These are phyloP conservation scores for Penicillium maclennaniae DNA, from an alignment of 495 filamentous ascomycete genomes.

Conservation along the genomic window DNA sequence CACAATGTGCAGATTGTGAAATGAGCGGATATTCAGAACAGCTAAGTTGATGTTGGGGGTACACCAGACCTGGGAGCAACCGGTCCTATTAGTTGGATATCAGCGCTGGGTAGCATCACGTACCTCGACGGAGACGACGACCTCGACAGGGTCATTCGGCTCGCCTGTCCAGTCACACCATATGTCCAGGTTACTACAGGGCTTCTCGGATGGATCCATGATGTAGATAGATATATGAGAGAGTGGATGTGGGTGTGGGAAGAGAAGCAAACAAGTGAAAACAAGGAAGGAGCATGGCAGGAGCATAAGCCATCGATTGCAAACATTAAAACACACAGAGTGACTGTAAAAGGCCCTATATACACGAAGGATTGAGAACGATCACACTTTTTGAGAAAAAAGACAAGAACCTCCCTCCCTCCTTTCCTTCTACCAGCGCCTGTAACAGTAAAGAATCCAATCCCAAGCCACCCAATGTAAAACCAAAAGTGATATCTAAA, in stretches of 20 bases:
- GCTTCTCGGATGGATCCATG: conserved; percentile 9
- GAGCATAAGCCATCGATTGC: conserved; percentile 7
- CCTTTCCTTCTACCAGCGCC: conserved; percentile 25
- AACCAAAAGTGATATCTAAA: conserved; percentile 22
- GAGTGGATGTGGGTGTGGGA: not conserved
- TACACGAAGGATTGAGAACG: conserved; percentile 24
- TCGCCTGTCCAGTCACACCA: conserved; percentile 34
- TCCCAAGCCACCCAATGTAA: conserved; percentile 22
- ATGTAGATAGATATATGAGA: conserved; percentile 1
- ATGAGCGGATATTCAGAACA: conserved; percentile 1
- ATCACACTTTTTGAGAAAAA: conserved; percentile 13
- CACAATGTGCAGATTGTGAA: not conserved
- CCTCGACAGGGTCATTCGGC: conserved; percentile 20
- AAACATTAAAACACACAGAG: conserved; percentile 2
- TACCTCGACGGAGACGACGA: conserved; percentile 34
- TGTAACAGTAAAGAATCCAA: conserved; percentile 13
- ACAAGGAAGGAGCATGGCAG: conserved; percentile 4
- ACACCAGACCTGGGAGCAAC: conserved; percentile 4
- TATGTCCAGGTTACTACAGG: conserved; percentile 32
- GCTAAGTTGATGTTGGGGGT: not conserved
- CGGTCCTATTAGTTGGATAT: not conserved
- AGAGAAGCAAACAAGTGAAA: not conserved
- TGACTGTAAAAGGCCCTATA: conserved; percentile 16
- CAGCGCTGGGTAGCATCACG: not conserved
- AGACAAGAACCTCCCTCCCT: conserved; percentile 13